phyloP scores from a whole-genome alignment of 805 yeast species.

The Starmerella ratchasimensis region DNA sequence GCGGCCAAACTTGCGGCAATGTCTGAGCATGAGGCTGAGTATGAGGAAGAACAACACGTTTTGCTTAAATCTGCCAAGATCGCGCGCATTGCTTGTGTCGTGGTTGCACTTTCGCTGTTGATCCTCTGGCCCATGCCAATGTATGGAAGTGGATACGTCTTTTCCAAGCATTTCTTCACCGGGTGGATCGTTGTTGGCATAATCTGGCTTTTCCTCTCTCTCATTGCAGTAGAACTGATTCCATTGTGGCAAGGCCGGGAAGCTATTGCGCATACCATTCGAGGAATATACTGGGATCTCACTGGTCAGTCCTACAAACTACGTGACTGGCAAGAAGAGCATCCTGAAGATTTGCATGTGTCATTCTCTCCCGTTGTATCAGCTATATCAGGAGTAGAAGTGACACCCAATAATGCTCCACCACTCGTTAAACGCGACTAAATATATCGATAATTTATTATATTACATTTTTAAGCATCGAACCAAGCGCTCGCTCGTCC shows the following conservation, averaged over 20 bases:
- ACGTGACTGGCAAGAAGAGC: conserved; percentile 56
- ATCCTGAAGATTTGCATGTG: conserved; percentile 58
- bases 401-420: background rate
- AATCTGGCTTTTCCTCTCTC: conserved; percentile 53
- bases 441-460: too few species aligned
- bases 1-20: conserved; percentile 10
- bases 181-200: conserved; percentile 81
- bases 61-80: conserved; percentile 45
- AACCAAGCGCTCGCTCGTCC: too few species aligned
- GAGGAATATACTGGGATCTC: conserved; percentile 79
- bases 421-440: conserved; percentile 7
- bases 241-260: conserved; percentile 66
- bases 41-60: conserved; percentile 35
- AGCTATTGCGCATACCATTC: conserved; percentile 46
- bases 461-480: too few species aligned
- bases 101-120: conserved; percentile 48
- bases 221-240: conserved; percentile 44
- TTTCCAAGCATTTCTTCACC: conserved; percentile 63
- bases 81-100: conserved; percentile 47
- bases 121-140: conserved; percentile 90
- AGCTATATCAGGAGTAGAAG: conserved; percentile 4
- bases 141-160: conserved; percentile 69
- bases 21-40: conserved; percentile 11
- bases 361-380: conserved; percentile 14
- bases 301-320: conserved; percentile 64